Conservation (phyloP, 2,329 filamentous ascomycete genomes). For the Bimuria novae-zelandiae region DNA sequence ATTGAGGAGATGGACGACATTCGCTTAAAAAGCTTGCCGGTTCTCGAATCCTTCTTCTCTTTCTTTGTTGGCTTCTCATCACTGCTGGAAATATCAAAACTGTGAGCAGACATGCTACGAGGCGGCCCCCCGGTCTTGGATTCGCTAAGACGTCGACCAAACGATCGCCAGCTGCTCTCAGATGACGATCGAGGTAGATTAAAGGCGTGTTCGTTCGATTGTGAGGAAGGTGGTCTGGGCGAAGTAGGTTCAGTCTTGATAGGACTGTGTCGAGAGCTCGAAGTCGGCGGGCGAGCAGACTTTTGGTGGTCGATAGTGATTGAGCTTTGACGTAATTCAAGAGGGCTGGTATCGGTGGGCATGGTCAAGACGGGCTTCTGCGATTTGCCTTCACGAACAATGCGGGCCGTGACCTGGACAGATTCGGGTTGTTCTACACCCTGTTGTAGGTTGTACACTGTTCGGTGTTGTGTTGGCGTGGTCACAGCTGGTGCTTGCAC, state of each 20-base stretch:
- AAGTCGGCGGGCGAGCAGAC: constrained; percentile 24
- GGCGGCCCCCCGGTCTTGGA: constrained; percentile 35
- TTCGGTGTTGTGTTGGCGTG: constrained; percentile 22
- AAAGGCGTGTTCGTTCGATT: constrained; percentile 35
- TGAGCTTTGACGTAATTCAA: constrained; percentile 59
- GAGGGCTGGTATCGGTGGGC: constrained; percentile 57
- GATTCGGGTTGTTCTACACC: constrained; percentile 64
- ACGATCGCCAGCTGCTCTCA: constrained; percentile 46
- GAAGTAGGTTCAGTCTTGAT: constrained; percentile 33
- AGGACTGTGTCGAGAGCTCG: constrained; percentile 33
- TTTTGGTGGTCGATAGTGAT: constrained; percentile 68
- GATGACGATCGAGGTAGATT: constrained; percentile 44
- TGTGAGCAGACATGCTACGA: constrained; percentile 31
- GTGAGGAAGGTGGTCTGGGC: constrained; percentile 35
- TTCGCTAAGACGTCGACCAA: constrained; percentile 46
- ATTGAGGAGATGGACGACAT: constrained; percentile 66
- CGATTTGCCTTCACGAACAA: constrained; percentile 66
- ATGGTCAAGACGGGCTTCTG: constrained; percentile 39
- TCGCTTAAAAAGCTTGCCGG: constrained; percentile 67
- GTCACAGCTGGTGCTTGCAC: constrained; percentile 24
- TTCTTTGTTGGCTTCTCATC: constrained; percentile 51
- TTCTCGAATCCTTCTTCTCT: constrained; percentile 61
- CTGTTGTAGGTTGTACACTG: constrained; percentile 49
- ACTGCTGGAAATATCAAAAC: constrained; percentile 30
- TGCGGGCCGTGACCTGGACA: constrained; percentile 85